phyloP scores from a whole-genome alignment of 2,329 filamentous ascomycete species.

The Sclerotinia subarctica region DNA sequence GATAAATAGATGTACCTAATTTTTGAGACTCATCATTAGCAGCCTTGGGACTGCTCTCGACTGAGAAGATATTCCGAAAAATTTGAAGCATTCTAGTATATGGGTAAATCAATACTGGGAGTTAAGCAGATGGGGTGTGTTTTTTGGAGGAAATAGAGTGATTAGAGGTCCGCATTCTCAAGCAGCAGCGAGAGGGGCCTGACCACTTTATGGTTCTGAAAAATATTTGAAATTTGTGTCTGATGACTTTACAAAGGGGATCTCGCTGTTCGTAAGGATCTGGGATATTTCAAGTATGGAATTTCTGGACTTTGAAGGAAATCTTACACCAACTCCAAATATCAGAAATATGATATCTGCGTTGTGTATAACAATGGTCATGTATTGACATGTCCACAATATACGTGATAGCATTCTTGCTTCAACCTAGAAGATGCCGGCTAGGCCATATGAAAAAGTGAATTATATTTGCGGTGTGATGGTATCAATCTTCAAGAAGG shows the following conservation, averaged over 20 bases:
- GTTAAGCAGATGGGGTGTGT: background rate
- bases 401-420: background rate
- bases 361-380: background rate
- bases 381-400: background rate
- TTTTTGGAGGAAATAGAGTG: background rate
- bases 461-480: background rate
- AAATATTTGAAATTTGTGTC: background rate
- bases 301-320: background rate
- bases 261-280: background rate
- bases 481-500: slow-evolving; percentile 10
- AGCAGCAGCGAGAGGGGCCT: background rate
- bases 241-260: background rate
- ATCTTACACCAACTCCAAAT: background rate
- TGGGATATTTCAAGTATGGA: no score
- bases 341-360: background rate
- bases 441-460: background rate
- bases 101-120: no score
- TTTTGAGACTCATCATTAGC: background rate
- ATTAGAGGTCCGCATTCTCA: background rate
- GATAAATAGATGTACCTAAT: no score
- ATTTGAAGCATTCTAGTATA: no score
- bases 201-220: background rate
- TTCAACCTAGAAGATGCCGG: background rate
- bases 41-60: background rate
- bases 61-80: no score